Evolutionary conservation across 2,329 filamentous ascomycete species (phyloP), one percentile per base, ranked within the genome.

Genomic region (Ophiostoma himal-ulmi): DNA sequence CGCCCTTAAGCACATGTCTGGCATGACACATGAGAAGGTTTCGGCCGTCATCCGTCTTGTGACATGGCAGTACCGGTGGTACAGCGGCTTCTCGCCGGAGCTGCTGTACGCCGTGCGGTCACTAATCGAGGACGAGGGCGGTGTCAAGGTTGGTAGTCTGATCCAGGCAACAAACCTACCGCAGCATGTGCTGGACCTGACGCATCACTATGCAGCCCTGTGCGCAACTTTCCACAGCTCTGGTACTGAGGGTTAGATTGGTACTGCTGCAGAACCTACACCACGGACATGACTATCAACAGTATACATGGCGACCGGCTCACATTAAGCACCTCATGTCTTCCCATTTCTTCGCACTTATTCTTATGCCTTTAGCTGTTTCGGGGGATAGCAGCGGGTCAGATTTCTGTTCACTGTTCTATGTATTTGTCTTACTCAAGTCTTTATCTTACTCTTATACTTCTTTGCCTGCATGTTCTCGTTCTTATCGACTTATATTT

Each of bases 41-140:
- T 91, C 89, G 37, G 89, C 92, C n/a, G 84, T 97, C 71, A 97
- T 99, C 74, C 85, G 93, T 69, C 83, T 99, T 60, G 92, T 98
- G 44, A 95, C 94, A 14, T 99, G 95, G 95, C 95, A 99, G 81
- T 99, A 97, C 81, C 86, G 95, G 75, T 99, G 95, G 95, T 99
- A 99, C 82, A 97, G 94, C 70, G 95, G 99, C 86, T 99, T 99
- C 81, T 97, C 94, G 22, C 95, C 95, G 0, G 89, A 94, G 74
- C 85, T 99, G 62, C 86, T 99, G 69, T 92, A 89, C 79, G 90
- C 92, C 3, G 92, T 98, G 76, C 90, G 95, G 73, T 93, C 92
- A 74, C 84, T 99, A 74, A 99, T 99, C 77, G 95, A 98, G 80
- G 94, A 97, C 75, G 95, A 99, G 81, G 95, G 95, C 71, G 94